These are phyloP conservation scores for Aspergillus hortae DNA, from an alignment of 2,329 filamentous ascomycete genomes.

Conservation along the genomic window DNA sequence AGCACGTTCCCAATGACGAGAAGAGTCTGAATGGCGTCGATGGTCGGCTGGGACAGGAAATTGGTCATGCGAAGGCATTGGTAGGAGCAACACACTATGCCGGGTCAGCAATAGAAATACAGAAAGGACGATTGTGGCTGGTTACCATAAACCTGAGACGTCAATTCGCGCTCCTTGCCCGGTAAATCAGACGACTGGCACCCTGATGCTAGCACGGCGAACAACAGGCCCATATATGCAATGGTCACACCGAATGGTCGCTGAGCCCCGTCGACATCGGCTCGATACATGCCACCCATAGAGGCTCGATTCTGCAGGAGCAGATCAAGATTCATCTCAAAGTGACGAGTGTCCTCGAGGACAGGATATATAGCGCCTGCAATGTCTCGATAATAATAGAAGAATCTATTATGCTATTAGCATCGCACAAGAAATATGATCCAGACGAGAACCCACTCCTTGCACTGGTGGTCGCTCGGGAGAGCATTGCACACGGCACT, in stretches of 20 bases:
- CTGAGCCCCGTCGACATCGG: slow-evolving; percentile 48
- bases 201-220: slow-evolving; percentile 61
- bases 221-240: slow-evolving; percentile 58
- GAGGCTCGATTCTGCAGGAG: slow-evolving; percentile 52
- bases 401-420: slow-evolving; percentile 41
- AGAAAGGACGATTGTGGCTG: slow-evolving; percentile 1
- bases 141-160: slow-evolving; percentile 61
- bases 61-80: slow-evolving; percentile 63
- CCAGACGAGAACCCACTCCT: slow-evolving; percentile 38
- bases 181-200: slow-evolving; percentile 58
- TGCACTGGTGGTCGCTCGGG: slow-evolving; percentile 56
- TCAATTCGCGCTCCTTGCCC: slow-evolving; percentile 58
- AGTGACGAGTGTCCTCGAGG: slow-evolving; percentile 52
- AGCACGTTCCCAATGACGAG: slow-evolving; percentile 61
- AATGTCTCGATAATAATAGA: slow-evolving; percentile 56
- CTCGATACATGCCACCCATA: slow-evolving; percentile 40
- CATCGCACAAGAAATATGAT: slow-evolving; percentile 7
- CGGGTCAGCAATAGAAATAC: slow-evolving; percentile 22
- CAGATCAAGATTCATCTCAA: slow-evolving; percentile 53
- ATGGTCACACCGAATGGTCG: slow-evolving; percentile 56
- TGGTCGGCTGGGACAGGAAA: slow-evolving; percentile 58
- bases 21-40: slow-evolving; percentile 61
- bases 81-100: slow-evolving; percentile 59
- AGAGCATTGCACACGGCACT: slow-evolving; percentile 57
- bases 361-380: slow-evolving; percentile 60